Evolutionary conservation across 768 basidiomycete species (phyloP).

Genomic region (Tylopilus sp.): DNA sequence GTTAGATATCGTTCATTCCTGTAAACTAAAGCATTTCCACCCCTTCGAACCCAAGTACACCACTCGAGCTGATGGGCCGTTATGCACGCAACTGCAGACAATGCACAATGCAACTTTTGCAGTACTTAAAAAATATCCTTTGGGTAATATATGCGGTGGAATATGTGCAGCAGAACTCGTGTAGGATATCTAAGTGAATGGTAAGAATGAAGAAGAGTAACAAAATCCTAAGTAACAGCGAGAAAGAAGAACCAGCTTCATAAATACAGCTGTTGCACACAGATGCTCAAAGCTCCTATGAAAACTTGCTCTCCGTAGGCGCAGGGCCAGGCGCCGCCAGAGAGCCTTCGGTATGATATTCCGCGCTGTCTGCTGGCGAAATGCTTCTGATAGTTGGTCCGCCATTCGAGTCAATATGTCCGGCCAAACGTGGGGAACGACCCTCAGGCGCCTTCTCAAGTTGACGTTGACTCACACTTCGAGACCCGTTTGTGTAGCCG

Average conservation of each 20-base stretch:
- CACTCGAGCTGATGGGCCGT: too few relatives aligned
- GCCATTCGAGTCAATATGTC: slow-evolving; percentile 8
- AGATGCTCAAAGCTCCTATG: slow-evolving; percentile 21
- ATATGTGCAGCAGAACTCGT: too few relatives aligned
- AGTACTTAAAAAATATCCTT: too few relatives aligned
- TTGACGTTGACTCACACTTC: slow-evolving; percentile 55
- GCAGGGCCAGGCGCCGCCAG: slow-evolving; percentile 27
- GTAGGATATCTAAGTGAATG: not conserved
- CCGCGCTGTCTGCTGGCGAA: slow-evolving; percentile 3
- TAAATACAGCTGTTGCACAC: not conserved
- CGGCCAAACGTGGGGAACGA: slow-evolving; percentile 32
- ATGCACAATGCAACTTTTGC: too few relatives aligned
- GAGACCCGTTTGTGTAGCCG: slow-evolving; percentile 22
- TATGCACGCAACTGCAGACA: too few relatives aligned
- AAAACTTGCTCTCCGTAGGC: slow-evolving; percentile 32
- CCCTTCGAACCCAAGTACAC: not conserved
- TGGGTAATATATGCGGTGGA: not conserved
- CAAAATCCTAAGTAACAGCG: too few relatives aligned
- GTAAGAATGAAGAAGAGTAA: not conserved
- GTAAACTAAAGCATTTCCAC: not conserved
- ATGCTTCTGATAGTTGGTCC: slow-evolving; percentile 7
- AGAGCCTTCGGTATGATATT: slow-evolving; percentile 3
- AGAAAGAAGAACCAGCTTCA: not conserved
- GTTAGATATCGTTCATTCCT: not conserved
- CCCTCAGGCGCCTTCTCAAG: slow-evolving; percentile 75